Base-by-base conservation (phyloP, 202 grass and related monocot genomes). In the Cymbopogon flexuosus region DNA sequence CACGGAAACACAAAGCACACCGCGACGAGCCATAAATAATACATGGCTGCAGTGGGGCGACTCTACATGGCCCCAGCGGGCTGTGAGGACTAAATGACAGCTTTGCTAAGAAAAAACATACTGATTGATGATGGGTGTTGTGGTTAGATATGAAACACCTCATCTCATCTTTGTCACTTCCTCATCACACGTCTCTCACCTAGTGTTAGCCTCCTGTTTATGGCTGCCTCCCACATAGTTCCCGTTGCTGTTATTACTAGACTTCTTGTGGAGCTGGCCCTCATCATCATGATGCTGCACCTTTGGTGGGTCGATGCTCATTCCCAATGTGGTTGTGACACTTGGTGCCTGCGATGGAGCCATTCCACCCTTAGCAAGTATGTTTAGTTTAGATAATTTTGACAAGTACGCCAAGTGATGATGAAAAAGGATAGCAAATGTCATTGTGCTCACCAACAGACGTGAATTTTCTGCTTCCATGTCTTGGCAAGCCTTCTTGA, bases 101-200 rank as follows among this genome's bases (percentile, higher is more conserved):
- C 83, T 89, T 86, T 76, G 88, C 80, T 83, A 83, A 80, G 69
- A 86, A 84, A 70, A 86, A 73, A 85, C 83, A 65, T 75, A 71
- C 80, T 65, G 79, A 77, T 60, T 68, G 87, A 86, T 90, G 88
- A 86, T 90, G 88, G 88, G 88, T 90, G 88, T 83, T 83, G 79
- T 82, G 79, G 88, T 90, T 90, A 90, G 84, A 83, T 90, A 86
- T 83, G 84, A 49, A 90, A 86, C 88, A 90, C 88, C 88, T 86
- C 88, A 86, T 90, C 88, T 90, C 88, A 89, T 86, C 88, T 83
- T 62, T 77, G 73, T 83, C 60, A 83, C 52, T 73, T 70, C 75
- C 75, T 79, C 80, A 36, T 34, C n/a, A 61, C 62, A 34, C 10
- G 14, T n/a, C 43, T 72, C 88, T 90, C 88, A 86, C 80, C 88